Evolutionary conservation across 2,329 filamentous ascomycete genomes (phyloP), one percentile per base, ranked within the genome.

Genomic region (Moelleriella libera): DNA sequence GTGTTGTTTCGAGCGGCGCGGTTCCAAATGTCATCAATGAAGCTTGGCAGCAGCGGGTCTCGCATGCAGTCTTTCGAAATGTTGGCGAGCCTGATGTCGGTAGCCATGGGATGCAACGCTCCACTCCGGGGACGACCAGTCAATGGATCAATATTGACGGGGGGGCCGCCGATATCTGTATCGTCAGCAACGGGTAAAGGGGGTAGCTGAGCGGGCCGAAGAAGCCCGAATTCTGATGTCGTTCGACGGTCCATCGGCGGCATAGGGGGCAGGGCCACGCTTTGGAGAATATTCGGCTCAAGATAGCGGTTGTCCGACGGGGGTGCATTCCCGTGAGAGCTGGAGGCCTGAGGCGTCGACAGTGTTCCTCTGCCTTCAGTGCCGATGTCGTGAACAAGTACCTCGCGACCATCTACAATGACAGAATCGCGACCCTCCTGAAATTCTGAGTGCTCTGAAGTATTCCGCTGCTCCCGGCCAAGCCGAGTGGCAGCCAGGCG

Each of bases 11-110:
- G 81, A 1, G 92, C 92, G 47, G 88, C 81, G 14, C 80, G 75
- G 53, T 83, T 82, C 94, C 94, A 98, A 2, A 87, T 81, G 52
- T 94, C 85, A 43, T 92, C 78, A 60, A 87, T 85, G 65, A 98
- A 98, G 1, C 75, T 69, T 47, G 87, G 76, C 49, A 83, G 82
- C 41, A 98, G 67, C 0, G 94, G 92, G 63, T 98, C 92, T 12
- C 75, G 78, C 88, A 98, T 98, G 66, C 90, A 97, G 61, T 97
- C 85, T 56, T 89, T 86, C 52, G 87, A 80, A 30, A 98, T 77
- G 34, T 77, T 69, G 0, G 88, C 86, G 21, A 75, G 76, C 49
- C 78, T 77, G 56, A 97, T 81, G 48, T 92, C 86, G 7, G 80
- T 68, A 45, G 76, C 68, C 53, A 78, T 63, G 7, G 72, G 71